These are phyloP conservation scores for Cadophora malorum DNA, from an alignment of 2,329 filamentous ascomycete species.

Conservation along the genomic window DNA sequence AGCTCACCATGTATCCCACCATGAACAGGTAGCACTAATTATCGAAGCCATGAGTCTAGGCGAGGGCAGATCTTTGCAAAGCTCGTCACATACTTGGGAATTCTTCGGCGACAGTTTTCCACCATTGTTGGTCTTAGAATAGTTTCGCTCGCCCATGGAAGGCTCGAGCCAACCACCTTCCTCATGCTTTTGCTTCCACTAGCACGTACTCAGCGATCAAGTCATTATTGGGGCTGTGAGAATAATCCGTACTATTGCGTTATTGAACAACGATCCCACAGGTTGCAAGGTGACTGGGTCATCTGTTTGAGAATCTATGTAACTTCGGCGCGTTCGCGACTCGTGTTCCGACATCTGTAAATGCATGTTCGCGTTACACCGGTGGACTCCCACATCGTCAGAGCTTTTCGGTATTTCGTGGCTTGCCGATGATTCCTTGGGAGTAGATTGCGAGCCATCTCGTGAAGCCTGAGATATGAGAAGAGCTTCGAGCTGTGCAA, in stretches of 20 bases:
- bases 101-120: background rate
- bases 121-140: background rate
- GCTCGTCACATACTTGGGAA: constrained; percentile 21
- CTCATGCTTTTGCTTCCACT: constrained; percentile 19
- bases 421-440: constrained; percentile 17
- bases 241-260: constrained; percentile 28
- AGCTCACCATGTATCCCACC: constrained; percentile 31
- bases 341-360: background rate
- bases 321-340: background rate
- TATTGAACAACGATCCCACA: constrained; percentile 26
- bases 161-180: background rate
- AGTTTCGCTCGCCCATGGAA: background rate
- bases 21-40: constrained; percentile 27
- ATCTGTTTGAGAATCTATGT: background rate
- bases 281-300: constrained; percentile 21
- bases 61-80: constrained; percentile 16
- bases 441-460: background rate
- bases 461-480: background rate
- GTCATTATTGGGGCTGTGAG: background rate
- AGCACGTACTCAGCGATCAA: background rate
- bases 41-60: constrained; percentile 17
- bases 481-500: constrained; percentile 7
- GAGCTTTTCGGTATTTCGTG: constrained; percentile 24
- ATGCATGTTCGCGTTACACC: background rate
- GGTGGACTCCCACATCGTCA: background rate